A percentile compares a stretch with the other conserved stretches of the same genome.
Conservation (phyloP, 2,329 filamentous ascomycete species). For the Pseudocercospora vitis region DNA sequence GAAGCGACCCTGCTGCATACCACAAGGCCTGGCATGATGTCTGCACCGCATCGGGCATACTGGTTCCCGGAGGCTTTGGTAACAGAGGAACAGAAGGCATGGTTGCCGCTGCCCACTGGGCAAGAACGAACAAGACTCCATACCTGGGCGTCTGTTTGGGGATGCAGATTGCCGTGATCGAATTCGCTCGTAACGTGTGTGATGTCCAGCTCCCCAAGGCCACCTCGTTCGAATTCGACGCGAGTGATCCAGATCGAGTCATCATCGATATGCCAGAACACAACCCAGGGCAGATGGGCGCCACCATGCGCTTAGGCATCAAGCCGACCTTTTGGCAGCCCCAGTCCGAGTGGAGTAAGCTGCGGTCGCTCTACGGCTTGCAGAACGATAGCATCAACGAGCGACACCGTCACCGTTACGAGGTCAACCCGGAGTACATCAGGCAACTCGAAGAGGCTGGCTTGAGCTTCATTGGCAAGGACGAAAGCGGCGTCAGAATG, state of each 20-base stretch:
- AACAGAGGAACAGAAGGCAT: conserved; percentile 82
- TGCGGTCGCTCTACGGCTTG: conserved; percentile 70
- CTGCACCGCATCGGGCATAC: conserved; percentile 66
- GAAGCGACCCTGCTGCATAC: conserved; percentile 67
- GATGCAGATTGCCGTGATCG: conserved; percentile 90
- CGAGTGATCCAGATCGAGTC: conserved; percentile 63
- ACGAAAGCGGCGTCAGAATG: conserved; percentile 75
- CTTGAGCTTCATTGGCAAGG: conserved; percentile 75
- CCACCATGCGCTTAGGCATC: conserved; percentile 81
- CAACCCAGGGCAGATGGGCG: conserved; percentile 72
- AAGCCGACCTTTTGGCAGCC: conserved; percentile 73
- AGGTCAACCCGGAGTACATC: conserved; percentile 81
- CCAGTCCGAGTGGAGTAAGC: conserved; percentile 73
- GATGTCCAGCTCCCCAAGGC: conserved; percentile 56
- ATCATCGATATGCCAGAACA: conserved; percentile 94
- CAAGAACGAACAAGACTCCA: conserved; percentile 74
- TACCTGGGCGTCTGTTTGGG: conserved; percentile 90
- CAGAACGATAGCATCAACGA: conserved; percentile 55
- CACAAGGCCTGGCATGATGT: conserved; percentile 79
- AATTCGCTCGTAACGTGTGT: conserved; percentile 77
- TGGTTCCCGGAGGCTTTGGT: conserved; percentile 79
- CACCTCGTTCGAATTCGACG: conserved; percentile 59
- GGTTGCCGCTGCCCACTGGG: conserved; percentile 84
- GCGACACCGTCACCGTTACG: conserved; percentile 85
- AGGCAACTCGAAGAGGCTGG: conserved; percentile 67